Evolutionary conservation across 257 asterid genomes (phyloP).

Genomic region (Mitragyna speciosa): DNA sequence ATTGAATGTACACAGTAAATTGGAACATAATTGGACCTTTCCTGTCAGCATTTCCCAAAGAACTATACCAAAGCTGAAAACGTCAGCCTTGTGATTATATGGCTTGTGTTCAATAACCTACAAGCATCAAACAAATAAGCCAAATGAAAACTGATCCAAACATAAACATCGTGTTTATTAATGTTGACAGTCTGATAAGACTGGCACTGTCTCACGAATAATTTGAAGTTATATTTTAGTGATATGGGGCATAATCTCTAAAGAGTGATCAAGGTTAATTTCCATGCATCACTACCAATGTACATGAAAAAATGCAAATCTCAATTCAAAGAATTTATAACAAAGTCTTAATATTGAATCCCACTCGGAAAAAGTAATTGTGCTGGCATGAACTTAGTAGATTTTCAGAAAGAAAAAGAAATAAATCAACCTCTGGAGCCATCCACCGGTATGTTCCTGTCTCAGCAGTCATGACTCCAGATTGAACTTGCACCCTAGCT

Average conservation of each 20-base stretch:
- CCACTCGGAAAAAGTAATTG: neutral
- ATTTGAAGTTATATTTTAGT: neutral
- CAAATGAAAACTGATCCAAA: constrained; percentile 9
- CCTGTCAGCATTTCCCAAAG: constrained; percentile 85
- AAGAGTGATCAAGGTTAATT: neutral
- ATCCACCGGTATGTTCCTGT: constrained; percentile 98
- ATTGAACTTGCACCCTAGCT: constrained; percentile 70
- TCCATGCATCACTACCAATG: neutral
- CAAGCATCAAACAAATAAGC: constrained; percentile 17
- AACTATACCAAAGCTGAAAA: constrained; percentile 72
- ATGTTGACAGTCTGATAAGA: neutral
- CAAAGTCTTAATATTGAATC: neutral
- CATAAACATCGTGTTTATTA: neutral
- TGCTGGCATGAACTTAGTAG: neutral
- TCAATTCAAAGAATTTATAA: neutral
- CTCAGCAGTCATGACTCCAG: constrained; percentile 96
- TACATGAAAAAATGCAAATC: neutral
- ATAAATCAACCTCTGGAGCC: constrained; percentile 84
- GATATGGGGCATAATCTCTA: neutral
- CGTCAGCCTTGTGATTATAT: constrained; percentile 79
- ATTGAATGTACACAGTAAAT: neutral
- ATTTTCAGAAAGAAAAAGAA: neutral
- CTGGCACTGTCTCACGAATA: neutral
- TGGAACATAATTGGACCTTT: constrained; percentile 47
- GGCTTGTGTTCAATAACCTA: constrained; percentile 87